These are phyloP conservation scores for Lachnellula occidentalis DNA, from an alignment of 2,329 filamentous ascomycete species.

Conservation along the genomic window DNA sequence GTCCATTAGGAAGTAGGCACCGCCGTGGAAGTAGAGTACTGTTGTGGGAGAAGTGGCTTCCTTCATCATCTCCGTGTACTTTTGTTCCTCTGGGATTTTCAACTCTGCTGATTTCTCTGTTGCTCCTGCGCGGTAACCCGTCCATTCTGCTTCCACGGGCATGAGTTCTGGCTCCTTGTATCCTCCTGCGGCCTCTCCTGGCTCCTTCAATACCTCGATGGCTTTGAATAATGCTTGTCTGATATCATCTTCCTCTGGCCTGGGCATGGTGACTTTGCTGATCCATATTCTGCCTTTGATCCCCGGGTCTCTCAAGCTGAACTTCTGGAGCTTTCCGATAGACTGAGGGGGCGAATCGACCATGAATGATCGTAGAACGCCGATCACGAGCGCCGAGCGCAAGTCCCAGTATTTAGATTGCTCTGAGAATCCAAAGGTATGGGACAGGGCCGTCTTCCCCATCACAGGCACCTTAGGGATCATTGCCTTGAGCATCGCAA, in stretches of 20 bases:
- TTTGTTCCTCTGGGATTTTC: slow-evolving; percentile 53
- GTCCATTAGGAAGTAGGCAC: slow-evolving; percentile 68
- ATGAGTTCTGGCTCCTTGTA: slow-evolving; percentile 46
- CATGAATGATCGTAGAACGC: slow-evolving; percentile 64
- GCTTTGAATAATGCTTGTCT: slow-evolving; percentile 52
- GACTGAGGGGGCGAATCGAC: slow-evolving; percentile 28
- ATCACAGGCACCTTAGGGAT: slow-evolving; percentile 56
- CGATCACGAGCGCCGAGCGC: slow-evolving; percentile 65
- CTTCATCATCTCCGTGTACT: slow-evolving; percentile 61
- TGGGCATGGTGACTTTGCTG: slow-evolving; percentile 59
- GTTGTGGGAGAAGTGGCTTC: slow-evolving; percentile 60
- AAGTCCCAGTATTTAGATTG: slow-evolving; percentile 74
- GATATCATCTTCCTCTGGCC: slow-evolving; percentile 50
- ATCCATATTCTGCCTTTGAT: slow-evolving; percentile 82
- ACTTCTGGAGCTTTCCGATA: slow-evolving; percentile 57
- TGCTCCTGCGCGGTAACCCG: slow-evolving; percentile 57
- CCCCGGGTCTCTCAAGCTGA: slow-evolving; percentile 56
- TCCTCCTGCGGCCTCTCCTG: slow-evolving; percentile 27
- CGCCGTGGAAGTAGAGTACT: slow-evolving; percentile 70
- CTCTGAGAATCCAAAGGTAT: slow-evolving; percentile 62
- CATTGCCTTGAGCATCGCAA: slow-evolving; percentile 22
- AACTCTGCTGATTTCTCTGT: slow-evolving; percentile 46
- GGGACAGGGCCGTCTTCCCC: slow-evolving; percentile 54
- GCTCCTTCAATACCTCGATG: slow-evolving; percentile 48
- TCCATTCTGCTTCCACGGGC: slow-evolving; percentile 69